Conservation (phyloP, 495 filamentous ascomycete species). For the Podospora tetraspora region DNA sequence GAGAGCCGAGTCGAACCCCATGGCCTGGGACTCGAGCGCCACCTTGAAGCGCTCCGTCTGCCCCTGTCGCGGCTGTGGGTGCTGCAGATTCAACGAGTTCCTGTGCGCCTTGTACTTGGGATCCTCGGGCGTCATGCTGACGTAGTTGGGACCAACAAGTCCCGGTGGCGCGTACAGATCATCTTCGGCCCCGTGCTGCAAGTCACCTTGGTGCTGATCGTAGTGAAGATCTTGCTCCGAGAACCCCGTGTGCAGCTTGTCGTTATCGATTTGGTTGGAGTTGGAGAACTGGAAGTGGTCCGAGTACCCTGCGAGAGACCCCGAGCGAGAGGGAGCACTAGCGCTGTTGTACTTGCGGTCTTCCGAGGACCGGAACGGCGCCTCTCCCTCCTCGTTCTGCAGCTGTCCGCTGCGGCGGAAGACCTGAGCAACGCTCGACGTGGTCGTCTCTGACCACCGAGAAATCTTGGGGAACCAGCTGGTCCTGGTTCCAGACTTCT, state of each 20-base stretch:
- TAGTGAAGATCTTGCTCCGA: constrained; percentile 45
- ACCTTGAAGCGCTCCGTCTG: constrained; percentile 77
- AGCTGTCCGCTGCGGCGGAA: constrained; percentile 49
- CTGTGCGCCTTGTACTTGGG: constrained; percentile 90
- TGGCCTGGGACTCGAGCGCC: constrained; percentile 72
- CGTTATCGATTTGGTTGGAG: constrained; percentile 48
- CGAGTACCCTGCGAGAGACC: constrained; percentile 59
- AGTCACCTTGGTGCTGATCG: constrained; percentile 15
- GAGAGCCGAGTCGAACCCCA: constrained; percentile 59
- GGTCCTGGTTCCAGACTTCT: constrained; percentile 83
- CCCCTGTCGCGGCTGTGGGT: constrained; percentile 83
- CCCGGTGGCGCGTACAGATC: constrained; percentile 29
- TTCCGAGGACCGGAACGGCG: background rate
- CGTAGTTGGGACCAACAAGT: constrained; percentile 24
- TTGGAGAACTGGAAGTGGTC: constrained; percentile 61
- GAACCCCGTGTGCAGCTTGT: constrained; percentile 65
- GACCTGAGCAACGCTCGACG: constrained; percentile 54
- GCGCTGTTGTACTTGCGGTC: constrained; percentile 21
- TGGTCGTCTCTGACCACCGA: constrained; percentile 93
- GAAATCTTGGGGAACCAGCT: constrained; percentile 89
- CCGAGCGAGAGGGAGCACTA: constrained; percentile 56
- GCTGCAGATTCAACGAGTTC: constrained; percentile 80
- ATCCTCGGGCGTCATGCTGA: constrained; percentile 60
- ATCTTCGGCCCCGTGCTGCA: constrained; percentile 16
- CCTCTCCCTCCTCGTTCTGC: constrained; percentile 36